Conservation (phyloP, 495 filamentous ascomycete species). For the Penicillium pulvis region DNA sequence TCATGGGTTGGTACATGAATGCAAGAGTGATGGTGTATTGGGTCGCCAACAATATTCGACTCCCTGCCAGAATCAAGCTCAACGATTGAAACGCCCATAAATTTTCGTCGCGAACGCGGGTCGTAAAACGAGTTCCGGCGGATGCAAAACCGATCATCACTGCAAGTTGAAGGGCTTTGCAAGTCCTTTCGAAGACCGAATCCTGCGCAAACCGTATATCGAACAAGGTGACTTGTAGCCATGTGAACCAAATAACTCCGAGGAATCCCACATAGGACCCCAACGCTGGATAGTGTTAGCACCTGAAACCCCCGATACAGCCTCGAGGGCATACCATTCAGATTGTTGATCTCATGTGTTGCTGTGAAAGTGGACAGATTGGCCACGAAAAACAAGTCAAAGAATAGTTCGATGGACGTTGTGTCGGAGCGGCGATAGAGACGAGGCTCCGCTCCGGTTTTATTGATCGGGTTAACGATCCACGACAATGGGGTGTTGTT, state of each 20-base stretch:
- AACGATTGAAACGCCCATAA: conserved; percentile 49
- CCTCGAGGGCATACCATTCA: conserved; percentile 33
- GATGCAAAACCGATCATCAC: conserved; percentile 67
- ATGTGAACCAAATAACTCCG: conserved; percentile 70
- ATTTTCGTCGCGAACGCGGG: conserved; percentile 45
- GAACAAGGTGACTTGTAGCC: conserved; percentile 67
- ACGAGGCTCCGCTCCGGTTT: conserved; percentile 23
- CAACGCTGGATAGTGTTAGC: conserved; percentile 31
- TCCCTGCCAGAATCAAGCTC: conserved; percentile 60
- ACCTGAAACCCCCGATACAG: conserved; percentile 5
- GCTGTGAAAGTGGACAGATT: conserved; percentile 66
- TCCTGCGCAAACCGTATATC: conserved; percentile 71
- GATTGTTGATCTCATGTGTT: conserved; percentile 54
- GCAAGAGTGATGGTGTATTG: conserved; percentile 57
- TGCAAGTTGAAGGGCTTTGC: conserved; percentile 63
- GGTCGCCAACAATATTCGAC: conserved; percentile 55
- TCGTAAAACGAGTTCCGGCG: conserved; percentile 57
- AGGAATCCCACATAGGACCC: conserved; percentile 64
- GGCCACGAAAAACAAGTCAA: conserved; percentile 70
- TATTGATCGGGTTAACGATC: conserved; percentile 39
- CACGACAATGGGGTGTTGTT: conserved; percentile 23
- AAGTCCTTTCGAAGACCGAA: conserved; percentile 64
- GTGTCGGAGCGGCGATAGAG: conserved; percentile 48
- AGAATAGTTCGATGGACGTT: conserved; percentile 63
- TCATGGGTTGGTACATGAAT: conserved; percentile 41